Conservation (phyloP, 495 filamentous ascomycete species). For the Penicillium paradoxum region DNA sequence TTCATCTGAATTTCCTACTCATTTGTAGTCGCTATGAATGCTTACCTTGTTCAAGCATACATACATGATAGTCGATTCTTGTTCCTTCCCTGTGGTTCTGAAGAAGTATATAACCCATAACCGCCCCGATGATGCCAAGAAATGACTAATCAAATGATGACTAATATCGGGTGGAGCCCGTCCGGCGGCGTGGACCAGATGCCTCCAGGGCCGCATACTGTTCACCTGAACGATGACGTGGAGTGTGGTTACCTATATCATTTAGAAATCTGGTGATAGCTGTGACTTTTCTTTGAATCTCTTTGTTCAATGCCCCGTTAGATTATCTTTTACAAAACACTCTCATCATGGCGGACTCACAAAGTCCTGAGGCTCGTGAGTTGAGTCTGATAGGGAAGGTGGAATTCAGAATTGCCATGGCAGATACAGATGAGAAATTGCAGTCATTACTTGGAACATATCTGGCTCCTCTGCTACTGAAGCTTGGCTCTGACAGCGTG, state of each 20-base stretch:
- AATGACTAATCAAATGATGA: neutral
- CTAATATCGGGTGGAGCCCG: constrained; percentile 8
- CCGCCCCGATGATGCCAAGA: neutral
- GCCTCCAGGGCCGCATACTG: constrained; percentile 3
- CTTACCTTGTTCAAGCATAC: too few species aligned
- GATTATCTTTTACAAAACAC: neutral
- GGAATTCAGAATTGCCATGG: constrained; percentile 82
- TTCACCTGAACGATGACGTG: constrained; percentile 19
- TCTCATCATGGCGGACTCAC: constrained; percentile 34
- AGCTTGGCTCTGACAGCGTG: constrained; percentile 72
- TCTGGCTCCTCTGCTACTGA: constrained; percentile 76
- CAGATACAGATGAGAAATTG: constrained; percentile 77
- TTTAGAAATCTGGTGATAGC: neutral
- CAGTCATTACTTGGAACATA: constrained; percentile 71
- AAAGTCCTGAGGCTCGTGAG: constrained; percentile 65
- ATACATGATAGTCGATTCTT: too few species aligned
- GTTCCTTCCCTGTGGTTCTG: too few species aligned
- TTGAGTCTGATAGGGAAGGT: constrained; percentile 84
- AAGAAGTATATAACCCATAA: neutral
- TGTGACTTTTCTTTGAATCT: constrained; percentile 1
- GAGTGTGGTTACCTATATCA: constrained; percentile 20
- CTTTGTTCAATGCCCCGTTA: constrained; percentile 1
- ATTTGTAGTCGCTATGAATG: too few species aligned
- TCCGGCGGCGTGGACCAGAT: constrained; percentile 7
- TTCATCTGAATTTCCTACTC: neutral